Conservation (phyloP, 176 grass and related monocot genomes). For the Urochloa ruziziensis region DNA sequence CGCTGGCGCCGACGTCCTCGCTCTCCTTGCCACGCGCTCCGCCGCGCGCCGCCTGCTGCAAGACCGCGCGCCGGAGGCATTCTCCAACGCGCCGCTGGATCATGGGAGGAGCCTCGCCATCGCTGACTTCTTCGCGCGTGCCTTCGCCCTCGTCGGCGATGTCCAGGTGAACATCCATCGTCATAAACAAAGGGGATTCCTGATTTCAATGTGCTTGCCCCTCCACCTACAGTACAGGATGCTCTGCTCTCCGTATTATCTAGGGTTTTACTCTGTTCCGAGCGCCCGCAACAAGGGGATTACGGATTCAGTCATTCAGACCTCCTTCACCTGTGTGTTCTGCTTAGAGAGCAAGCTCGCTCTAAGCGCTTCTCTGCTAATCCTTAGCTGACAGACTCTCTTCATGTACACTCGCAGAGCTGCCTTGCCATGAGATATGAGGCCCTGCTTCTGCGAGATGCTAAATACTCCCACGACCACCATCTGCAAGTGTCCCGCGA, state of each 20-base stretch:
- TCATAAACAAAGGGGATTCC: too few species aligned
- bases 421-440: constrained; percentile 85
- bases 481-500: constrained; percentile 48
- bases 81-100: not conserved
- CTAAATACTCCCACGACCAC: constrained; percentile 25
- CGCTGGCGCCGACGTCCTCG: constrained; percentile 32
- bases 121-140: constrained; percentile 70
- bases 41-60: constrained; percentile 44
- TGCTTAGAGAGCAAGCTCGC: too few species aligned
- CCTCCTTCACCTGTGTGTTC: too few species aligned
- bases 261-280: too few species aligned
- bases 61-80: not conserved
- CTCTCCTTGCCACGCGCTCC: constrained; percentile 44
- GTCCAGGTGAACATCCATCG: too few species aligned
- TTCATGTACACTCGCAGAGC: constrained; percentile 36
- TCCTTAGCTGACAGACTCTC: not conserved
- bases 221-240: too few species aligned
- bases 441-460: constrained; percentile 55
- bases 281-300: too few species aligned
- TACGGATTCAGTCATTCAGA: too few species aligned
- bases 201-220: too few species aligned
- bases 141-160: constrained; percentile 66
- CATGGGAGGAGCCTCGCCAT: constrained; percentile 33
- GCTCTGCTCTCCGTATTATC: not conserved
- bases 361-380: too few species aligned